A percentile compares a stretch with the other conserved stretches of the same genome.
phyloP scores from a whole-genome alignment of 1,284 basidiomycete genomes.

The Ganoderma sinense region DNA sequence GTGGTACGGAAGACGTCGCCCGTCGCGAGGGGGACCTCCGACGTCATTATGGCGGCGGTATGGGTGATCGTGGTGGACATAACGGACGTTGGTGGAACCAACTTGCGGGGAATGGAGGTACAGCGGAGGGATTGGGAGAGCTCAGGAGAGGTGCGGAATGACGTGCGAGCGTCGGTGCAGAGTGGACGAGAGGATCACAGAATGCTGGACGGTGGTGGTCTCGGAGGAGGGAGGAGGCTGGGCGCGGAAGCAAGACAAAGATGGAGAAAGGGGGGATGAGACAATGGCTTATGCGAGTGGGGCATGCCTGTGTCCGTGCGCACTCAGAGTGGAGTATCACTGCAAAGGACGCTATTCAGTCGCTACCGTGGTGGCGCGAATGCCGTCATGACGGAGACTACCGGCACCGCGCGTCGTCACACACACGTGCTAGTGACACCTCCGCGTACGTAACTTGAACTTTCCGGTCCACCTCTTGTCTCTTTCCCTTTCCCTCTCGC shows the following conservation, averaged over 20 bases:
- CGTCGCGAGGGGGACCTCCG: conserved; percentile 33
- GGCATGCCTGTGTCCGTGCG: conserved; percentile 10
- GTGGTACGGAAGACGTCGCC: conserved; percentile 32
- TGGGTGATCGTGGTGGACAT: conserved; percentile 18
- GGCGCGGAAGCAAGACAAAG: not conserved
- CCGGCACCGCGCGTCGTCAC: conserved; percentile 23
- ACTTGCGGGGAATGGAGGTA: not conserved
- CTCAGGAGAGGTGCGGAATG: not conserved
- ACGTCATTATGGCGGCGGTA: conserved; percentile 26
- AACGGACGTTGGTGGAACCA: not conserved
- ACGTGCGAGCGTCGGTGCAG: conserved; percentile 1
- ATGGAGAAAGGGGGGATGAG: conserved; percentile 2
- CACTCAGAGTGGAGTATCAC: not conserved
- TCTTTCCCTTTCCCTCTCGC: too few relatives aligned
- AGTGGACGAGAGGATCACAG: not conserved
- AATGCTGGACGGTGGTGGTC: conserved; percentile 1
- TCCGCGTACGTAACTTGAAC: too few relatives aligned
- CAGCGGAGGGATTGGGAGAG: not conserved
- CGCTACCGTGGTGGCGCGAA: conserved; percentile 18
- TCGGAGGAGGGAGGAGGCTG: not conserved
- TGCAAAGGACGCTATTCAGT: not conserved
- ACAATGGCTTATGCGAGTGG: conserved; percentile 11
- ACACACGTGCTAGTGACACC: conserved; percentile 12
- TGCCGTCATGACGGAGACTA: conserved; percentile 15
- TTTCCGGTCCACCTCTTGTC: too few relatives aligned